phyloP scores from a whole-genome alignment of 805 yeast genomes.

The Yarrowia sp. region DNA sequence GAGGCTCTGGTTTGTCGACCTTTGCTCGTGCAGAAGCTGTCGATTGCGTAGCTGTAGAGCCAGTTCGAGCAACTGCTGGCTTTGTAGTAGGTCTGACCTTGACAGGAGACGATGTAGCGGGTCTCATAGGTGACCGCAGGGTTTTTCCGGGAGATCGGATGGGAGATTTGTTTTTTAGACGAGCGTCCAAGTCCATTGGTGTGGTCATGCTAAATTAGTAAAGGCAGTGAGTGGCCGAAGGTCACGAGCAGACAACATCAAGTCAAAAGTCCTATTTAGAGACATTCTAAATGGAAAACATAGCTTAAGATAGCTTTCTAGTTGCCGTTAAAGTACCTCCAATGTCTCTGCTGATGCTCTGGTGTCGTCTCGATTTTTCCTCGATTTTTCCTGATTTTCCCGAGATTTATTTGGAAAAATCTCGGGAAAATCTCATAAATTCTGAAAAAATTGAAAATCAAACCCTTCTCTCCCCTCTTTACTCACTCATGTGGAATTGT shows the following conservation, averaged over 20 bases:
- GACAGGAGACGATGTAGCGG: constrained; percentile 4
- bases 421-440: neutral
- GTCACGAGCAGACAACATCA: neutral
- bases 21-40: constrained; percentile 30
- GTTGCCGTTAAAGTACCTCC: too few species aligned
- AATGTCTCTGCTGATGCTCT: too few species aligned
- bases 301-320: too few species aligned
- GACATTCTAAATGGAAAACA: too few species aligned
- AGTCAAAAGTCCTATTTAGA: too few species aligned
- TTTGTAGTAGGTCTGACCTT: constrained; percentile 15
- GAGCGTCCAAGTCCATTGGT: constrained; percentile 7
- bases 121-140: constrained; percentile 23
- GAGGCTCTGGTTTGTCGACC: constrained; percentile 24
- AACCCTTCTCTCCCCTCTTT: neutral
- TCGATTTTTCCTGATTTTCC: neutral
- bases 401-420: neutral
- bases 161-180: constrained; percentile 1
- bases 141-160: constrained; percentile 18
- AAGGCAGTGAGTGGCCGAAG: neutral
- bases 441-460: neutral
- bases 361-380: too few species aligned
- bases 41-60: constrained; percentile 23
- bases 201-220: constrained; percentile 25
- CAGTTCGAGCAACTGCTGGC: neutral
- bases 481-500: constrained; percentile 36